phyloP scores from a whole-genome alignment of 2,329 filamentous ascomycete species.

The Cryphonectria parasitica region DNA sequence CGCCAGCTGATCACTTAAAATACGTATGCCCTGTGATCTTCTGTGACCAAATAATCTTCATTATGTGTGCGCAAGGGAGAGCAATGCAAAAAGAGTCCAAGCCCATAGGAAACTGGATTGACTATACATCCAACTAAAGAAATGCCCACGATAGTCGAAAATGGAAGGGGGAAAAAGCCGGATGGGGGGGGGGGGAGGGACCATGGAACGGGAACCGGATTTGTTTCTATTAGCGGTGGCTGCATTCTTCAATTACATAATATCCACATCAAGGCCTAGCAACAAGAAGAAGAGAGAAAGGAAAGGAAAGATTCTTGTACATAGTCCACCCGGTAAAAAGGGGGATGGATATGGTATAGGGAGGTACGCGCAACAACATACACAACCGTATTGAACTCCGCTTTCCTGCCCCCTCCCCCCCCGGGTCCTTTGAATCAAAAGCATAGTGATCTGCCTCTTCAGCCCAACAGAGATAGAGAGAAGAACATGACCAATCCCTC shows the following conservation, averaged over 20 bases:
- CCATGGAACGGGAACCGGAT: not conserved
- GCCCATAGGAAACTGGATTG: not conserved
- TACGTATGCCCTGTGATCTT: no score
- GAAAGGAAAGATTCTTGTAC: not conserved
- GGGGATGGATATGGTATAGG: not conserved
- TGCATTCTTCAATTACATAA: not conserved
- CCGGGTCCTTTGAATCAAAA: not conserved
- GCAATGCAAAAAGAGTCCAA: no score
- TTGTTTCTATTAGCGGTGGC: not conserved
- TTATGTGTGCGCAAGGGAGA: no score
- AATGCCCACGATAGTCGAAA: not conserved
- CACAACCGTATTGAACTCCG: constrained; percentile 8
- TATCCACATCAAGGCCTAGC: not conserved
- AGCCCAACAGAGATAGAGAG: not conserved
- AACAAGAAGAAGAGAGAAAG: not conserved
- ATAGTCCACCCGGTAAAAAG: not conserved
- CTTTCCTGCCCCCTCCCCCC: not conserved
- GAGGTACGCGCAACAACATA: not conserved
- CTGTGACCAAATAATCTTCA: no score
- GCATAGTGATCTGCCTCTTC: not conserved
- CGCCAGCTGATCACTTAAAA: no score
- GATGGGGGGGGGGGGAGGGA: no score
- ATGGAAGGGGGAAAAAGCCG: no score
- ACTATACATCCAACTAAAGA: not conserved
- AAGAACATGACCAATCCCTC: not conserved